Base-by-base conservation (phyloP, 345 rosid genomes). In the Salix koriyanagi region DNA sequence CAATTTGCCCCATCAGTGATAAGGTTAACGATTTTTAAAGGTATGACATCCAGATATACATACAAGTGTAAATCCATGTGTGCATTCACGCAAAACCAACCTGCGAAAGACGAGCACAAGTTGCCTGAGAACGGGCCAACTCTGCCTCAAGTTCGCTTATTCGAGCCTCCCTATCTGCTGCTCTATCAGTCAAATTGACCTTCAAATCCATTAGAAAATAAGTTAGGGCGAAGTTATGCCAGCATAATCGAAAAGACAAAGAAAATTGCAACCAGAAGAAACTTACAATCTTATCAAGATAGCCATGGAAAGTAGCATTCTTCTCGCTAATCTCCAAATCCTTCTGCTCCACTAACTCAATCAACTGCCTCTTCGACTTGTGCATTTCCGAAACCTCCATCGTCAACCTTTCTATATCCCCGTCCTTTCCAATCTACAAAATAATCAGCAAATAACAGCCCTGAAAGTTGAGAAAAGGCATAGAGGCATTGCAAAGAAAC, bases 301-400 rank as follows among this genome's bases (percentile, higher is more conserved):
- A 96, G 77, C 82, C 71, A 85, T 88, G 91, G 70, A 90, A 76
- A 64, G 89, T 84, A 70, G 91, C 81, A 76, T 87, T 90, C 90
- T 92, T 93, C 84, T 96, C 99, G 41, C 90, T 87, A 50, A 90
- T 87, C 83, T 90, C 91, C 54, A 80, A 83, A 83, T 91, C 98
- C 84, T 89, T 95, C 81, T 85, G 92, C 85, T 91, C 99, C 77
- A 96, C 80, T 85, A 93, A 77, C 77, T 88, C 97, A 75, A 92
- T 83, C 82, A 96, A 71, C 86, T 92, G 98, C 80, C 97, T 90
- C 88, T 88, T 93, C 28, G 97, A 93, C 82, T 92, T 92, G 69
- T 85, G 97, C 69, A 91, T 60, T 89, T 92, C 96, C 0, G 91
- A 85, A 41, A 90, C 82, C 85, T 92, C 97, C 28, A 77, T 83